Percentiles rank a stretch among this genome's conserved stretches.
Evolutionary conservation across 192 early-diverging fungal species (phyloP).

Genomic region (Coemansia sp.): DNA sequence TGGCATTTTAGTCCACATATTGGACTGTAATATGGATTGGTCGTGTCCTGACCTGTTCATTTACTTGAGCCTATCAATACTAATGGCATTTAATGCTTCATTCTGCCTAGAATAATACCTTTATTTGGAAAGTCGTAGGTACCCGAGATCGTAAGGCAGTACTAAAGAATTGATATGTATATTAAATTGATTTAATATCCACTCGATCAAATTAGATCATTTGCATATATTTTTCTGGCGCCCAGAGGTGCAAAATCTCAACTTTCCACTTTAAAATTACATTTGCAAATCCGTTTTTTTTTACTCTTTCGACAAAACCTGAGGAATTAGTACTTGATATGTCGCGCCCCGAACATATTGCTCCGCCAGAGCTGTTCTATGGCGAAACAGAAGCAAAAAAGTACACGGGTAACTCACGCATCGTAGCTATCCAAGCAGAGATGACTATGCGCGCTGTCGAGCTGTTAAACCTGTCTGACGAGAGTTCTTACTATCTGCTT

Average conservation of each 20-base stretch:
- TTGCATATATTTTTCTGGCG: neutral
- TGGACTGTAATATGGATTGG: too few relatives aligned
- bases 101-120: too few relatives aligned
- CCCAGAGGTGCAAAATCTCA: neutral
- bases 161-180: too few relatives aligned
- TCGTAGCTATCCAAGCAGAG: constrained; percentile 90
- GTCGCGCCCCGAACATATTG: constrained; percentile 94
- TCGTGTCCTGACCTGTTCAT: too few relatives aligned
- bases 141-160: too few relatives aligned
- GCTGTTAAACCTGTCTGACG: constrained; percentile 78
- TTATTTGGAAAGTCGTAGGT: too few relatives aligned
- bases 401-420: constrained; percentile 92
- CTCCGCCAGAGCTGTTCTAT: constrained; percentile 98
- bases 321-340: constrained; percentile 46
- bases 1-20: too few relatives aligned
- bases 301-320: neutral
- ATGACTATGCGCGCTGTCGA: constrained; percentile 93
- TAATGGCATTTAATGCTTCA: too few relatives aligned
- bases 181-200: too few relatives aligned
- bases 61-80: too few relatives aligned
- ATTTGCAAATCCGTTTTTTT: neutral
- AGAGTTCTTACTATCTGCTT: constrained; percentile 72
- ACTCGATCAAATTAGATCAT: neutral
- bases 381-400: constrained; percentile 91
- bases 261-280: neutral